Evolutionary conservation across 371 early-diverging fungal genomes (phyloP).

Genomic region (Apophysomyces elegans): DNA sequence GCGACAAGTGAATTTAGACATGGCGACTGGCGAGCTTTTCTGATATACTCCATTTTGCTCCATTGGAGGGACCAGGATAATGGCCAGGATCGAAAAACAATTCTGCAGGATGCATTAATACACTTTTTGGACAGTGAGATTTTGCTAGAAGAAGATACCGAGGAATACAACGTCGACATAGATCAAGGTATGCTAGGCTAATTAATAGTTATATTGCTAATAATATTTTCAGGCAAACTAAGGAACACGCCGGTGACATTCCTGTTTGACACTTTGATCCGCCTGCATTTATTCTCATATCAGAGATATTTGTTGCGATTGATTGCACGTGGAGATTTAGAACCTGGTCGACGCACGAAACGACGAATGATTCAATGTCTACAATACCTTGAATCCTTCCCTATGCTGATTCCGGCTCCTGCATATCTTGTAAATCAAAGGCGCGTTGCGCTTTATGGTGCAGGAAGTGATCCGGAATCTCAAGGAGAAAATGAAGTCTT

Average conservation of each 20-base stretch:
- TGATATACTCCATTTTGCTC: slow-evolving; percentile 55
- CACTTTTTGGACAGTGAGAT: slow-evolving; percentile 44
- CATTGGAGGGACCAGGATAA: slow-evolving; percentile 53
- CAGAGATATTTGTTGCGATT: slow-evolving; percentile 63
- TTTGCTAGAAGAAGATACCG: slow-evolving; percentile 4
- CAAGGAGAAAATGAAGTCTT: slow-evolving; percentile 29
- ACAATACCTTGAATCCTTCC: slow-evolving; percentile 59
- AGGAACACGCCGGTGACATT: slow-evolving; percentile 26
- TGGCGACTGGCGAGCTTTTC: slow-evolving; percentile 65
- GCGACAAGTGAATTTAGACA: slow-evolving; percentile 56
- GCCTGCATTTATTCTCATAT: slow-evolving; percentile 62
- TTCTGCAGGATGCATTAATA: slow-evolving; percentile 52
- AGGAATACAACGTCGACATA: slow-evolving; percentile 9
- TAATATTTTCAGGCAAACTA: slow-evolving; percentile 6
- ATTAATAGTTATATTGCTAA: neutral
- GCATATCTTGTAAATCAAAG: slow-evolving; percentile 61
- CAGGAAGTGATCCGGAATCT: slow-evolving; percentile 27
- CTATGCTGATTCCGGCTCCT: slow-evolving; percentile 45
- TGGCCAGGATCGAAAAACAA: slow-evolving; percentile 19
- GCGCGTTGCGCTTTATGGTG: slow-evolving; percentile 50
- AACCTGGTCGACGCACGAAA: slow-evolving; percentile 41
- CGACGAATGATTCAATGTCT: slow-evolving; percentile 54
- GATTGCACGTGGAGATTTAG: slow-evolving; percentile 70
- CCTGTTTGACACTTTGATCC: slow-evolving; percentile 65
- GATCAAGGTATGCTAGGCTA: slow-evolving; percentile 5